Evolutionary conservation across 352 stramenopile species (phyloP).

Genomic region (Pythium scleroteichum): DNA sequence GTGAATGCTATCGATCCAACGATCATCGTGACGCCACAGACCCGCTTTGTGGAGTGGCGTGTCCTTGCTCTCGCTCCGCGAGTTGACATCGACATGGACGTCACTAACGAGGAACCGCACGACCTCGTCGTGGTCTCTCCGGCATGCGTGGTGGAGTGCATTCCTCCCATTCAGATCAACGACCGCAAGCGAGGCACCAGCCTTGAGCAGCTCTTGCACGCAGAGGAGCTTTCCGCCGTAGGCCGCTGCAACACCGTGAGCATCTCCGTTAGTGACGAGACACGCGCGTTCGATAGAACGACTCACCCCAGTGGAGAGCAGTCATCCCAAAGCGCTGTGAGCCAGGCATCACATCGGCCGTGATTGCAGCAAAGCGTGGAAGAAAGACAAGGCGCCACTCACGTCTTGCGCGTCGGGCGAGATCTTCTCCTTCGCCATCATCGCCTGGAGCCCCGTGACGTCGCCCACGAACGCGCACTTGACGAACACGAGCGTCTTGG

Average conservation of each 20-base stretch:
- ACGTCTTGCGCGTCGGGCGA: constrained; percentile 62
- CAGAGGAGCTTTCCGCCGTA: constrained; percentile 60
- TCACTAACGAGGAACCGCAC: constrained; percentile 53
- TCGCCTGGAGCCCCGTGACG: constrained; percentile 42
- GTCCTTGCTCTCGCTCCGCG: constrained; percentile 63
- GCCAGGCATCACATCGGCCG: not conserved
- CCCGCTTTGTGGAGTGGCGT: constrained; percentile 82
- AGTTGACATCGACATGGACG: constrained; percentile 60
- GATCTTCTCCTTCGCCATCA: constrained; percentile 52
- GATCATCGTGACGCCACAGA: constrained; percentile 16
- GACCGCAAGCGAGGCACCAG: constrained; percentile 38
- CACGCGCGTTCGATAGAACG: no score
- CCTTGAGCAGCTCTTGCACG: constrained; percentile 56
- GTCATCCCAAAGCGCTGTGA: constrained; percentile 78
- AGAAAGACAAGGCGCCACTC: not conserved
- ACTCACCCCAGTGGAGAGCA: constrained; percentile 74
- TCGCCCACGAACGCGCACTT: constrained; percentile 56
- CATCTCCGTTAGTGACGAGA: no score
- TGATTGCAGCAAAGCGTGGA: not conserved
- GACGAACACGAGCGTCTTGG: constrained; percentile 53
- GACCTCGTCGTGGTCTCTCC: constrained; percentile 68
- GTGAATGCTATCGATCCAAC: no score
- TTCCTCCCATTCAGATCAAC: constrained; percentile 64
- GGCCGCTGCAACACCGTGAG: constrained; percentile 34
- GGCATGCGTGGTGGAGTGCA: constrained; percentile 73